phyloP scores from a whole-genome alignment of 768 basidiomycete species.

The Gelatoporia subvermispora region DNA sequence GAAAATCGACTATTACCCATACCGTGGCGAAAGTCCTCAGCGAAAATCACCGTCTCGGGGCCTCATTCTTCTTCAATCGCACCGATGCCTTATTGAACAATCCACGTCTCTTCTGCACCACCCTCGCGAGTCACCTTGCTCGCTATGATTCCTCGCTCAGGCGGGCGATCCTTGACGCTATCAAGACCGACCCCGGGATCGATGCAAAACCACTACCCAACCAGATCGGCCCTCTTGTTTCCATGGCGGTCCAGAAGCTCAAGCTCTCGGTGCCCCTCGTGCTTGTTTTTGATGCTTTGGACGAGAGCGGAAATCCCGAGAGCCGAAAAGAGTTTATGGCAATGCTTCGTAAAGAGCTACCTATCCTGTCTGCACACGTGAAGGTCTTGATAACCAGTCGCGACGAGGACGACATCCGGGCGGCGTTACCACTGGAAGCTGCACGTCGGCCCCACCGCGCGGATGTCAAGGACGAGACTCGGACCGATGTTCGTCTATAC shows the following conservation, averaged over 20 bases:
- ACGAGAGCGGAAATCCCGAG: constrained; percentile 24
- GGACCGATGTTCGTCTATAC: too few species aligned
- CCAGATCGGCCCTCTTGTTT: constrained; percentile 6
- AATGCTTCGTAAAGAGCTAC: neutral
- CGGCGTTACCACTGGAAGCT: neutral
- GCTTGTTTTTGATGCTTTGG: constrained; percentile 32
- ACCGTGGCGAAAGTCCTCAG: constrained; percentile 24
- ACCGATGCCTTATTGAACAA: constrained; percentile 12
- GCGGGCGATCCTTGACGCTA: too few species aligned
- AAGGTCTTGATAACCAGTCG: constrained; percentile 1
- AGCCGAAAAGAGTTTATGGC: neutral
- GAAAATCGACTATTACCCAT: constrained; percentile 34
- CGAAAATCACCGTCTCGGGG: constrained; percentile 22
- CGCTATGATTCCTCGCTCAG: neutral
- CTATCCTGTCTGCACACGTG: neutral
- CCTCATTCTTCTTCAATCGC: constrained; percentile 29
- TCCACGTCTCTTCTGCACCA: constrained; percentile 23
- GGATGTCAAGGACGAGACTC: too few species aligned
- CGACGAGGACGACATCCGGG: neutral
- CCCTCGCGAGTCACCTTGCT: constrained; percentile 28
- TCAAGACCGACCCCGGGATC: too few species aligned
- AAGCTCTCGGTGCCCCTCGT: constrained; percentile 7
- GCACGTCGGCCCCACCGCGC: too few species aligned
- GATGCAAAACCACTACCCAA: too few species aligned
- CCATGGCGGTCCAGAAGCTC: neutral